phyloP scores from a whole-genome alignment of 768 basidiomycete species.

The Rhizopogon vesiculosus region DNA sequence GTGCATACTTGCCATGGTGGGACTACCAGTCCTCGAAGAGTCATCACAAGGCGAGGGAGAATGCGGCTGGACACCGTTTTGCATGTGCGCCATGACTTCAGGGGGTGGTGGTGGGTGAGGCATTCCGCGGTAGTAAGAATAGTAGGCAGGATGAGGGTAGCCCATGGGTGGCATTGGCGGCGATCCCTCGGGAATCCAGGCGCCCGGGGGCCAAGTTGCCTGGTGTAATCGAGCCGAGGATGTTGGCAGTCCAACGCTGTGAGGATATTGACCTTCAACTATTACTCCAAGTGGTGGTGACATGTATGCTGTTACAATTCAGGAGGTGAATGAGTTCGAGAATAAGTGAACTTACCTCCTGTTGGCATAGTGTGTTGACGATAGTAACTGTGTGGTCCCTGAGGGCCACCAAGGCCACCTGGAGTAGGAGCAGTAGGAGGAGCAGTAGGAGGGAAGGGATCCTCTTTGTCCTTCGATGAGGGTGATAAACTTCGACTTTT shows the following conservation, averaged over 20 bases:
- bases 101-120: slow-evolving; percentile 20
- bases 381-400: slow-evolving; percentile 56
- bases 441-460: slow-evolving; percentile 20
- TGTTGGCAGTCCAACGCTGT: slow-evolving; percentile 43
- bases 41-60: slow-evolving; percentile 11
- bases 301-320: slow-evolving; percentile 33
- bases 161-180: slow-evolving; percentile 28
- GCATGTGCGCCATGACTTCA: slow-evolving; percentile 12
- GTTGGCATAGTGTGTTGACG: slow-evolving; percentile 55
- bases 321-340: neutral
- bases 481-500: slow-evolving; percentile 51
- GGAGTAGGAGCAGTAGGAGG: slow-evolving; percentile 24
- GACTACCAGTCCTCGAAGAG: slow-evolving; percentile 23
- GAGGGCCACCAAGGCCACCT: slow-evolving; percentile 24
- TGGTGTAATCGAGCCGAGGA: slow-evolving; percentile 45
- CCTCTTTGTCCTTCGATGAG: slow-evolving; percentile 32
- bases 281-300: slow-evolving; percentile 35
- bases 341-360: slow-evolving; percentile 28
- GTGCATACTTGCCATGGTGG: slow-evolving; percentile 11
- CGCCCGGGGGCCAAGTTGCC: slow-evolving; percentile 37
- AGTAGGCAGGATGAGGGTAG: slow-evolving; percentile 30
- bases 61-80: slow-evolving; percentile 21
- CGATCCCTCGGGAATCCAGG: slow-evolving; percentile 30
- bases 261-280: slow-evolving; percentile 38
- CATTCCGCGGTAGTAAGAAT: slow-evolving; percentile 44